Evolutionary conservation across 352 stramenopile genomes (phyloP).

Genomic region (Phytophthora fragariaefolia): DNA sequence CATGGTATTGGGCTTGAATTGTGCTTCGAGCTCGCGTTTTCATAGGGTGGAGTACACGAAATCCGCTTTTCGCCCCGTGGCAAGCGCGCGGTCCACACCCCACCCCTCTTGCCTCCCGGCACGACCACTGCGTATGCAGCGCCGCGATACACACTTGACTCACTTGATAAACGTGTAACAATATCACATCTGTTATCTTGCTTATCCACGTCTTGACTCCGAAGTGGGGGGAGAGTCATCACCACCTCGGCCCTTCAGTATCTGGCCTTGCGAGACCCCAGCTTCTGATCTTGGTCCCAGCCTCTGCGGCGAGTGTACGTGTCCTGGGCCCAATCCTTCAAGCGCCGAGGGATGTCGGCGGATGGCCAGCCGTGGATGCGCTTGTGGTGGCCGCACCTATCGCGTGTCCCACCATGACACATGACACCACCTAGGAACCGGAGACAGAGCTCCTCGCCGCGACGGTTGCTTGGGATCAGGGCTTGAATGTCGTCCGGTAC

Average conservation of each 20-base stretch:
- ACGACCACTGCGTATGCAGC: not conserved
- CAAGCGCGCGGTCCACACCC: too few species aligned
- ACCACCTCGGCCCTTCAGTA: slow-evolving; percentile 1
- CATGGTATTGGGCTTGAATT: not conserved
- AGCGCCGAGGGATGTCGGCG: slow-evolving; percentile 4
- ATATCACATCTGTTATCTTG: slow-evolving; percentile 6
- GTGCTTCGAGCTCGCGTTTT: not conserved
- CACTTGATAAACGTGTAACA: not conserved
- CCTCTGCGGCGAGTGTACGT: not conserved
- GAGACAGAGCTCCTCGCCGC: slow-evolving; percentile 14
- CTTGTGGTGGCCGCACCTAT: not conserved
- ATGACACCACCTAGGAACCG: not conserved
- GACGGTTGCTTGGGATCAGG: slow-evolving; percentile 1
- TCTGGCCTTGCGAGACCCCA: not conserved
- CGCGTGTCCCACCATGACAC: slow-evolving; percentile 2
- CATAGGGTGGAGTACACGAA: not conserved
- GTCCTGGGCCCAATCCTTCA: slow-evolving; percentile 4
- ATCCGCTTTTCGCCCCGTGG: not conserved
- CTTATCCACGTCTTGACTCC: slow-evolving; percentile 3
- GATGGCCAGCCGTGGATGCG: slow-evolving; percentile 2
- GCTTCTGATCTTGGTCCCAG: slow-evolving; percentile 1
- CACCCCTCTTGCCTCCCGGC: slow-evolving; percentile 10
- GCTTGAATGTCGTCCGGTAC: slow-evolving; percentile 2
- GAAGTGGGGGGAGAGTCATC: slow-evolving; percentile 12
- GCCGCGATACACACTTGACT: not conserved